Conservation (phyloP, 139 green algal species). For the Ostreobium quekettii region DNA sequence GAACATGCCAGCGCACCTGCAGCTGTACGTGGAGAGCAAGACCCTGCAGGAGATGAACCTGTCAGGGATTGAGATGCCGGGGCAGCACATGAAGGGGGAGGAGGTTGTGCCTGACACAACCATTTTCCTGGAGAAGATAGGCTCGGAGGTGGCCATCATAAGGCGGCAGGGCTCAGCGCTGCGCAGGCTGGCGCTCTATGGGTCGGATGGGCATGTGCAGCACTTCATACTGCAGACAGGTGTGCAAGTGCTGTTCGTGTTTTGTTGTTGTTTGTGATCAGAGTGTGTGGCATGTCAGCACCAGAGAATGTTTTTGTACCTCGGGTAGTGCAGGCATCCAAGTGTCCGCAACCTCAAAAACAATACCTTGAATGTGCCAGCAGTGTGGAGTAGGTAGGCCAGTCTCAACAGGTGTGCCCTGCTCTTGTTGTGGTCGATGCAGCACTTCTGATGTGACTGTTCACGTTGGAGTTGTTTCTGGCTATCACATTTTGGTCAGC, state of each 20-base stretch:
- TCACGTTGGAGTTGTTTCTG: neutral
- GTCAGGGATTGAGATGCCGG: slow-evolving; percentile 23
- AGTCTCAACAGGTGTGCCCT: no score
- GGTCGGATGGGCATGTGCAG: slow-evolving; percentile 48
- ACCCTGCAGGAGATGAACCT: slow-evolving; percentile 36
- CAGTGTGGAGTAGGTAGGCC: no score
- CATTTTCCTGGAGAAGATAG: slow-evolving; percentile 77
- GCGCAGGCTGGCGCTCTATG: slow-evolving; percentile 64
- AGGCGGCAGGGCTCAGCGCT: slow-evolving; percentile 48
- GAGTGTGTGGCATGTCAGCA: no score
- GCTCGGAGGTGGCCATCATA: slow-evolving; percentile 68
- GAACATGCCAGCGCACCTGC: slow-evolving; percentile 51
- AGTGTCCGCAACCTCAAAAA: no score
- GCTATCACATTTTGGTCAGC: no score
- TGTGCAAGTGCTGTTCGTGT: no score
- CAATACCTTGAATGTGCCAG: no score
- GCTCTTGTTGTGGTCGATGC: no score
- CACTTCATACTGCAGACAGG: slow-evolving; percentile 16
- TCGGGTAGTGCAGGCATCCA: no score
- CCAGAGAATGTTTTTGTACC: no score
- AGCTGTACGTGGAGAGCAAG: slow-evolving; percentile 74
- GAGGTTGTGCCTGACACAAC: slow-evolving; percentile 45
- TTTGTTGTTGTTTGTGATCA: no score
- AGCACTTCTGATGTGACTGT: no score
- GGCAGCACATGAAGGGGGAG: slow-evolving; percentile 48